Base-by-base conservation (phyloP, 192 early-diverging fungal species). In the Coemansia sp. region DNA sequence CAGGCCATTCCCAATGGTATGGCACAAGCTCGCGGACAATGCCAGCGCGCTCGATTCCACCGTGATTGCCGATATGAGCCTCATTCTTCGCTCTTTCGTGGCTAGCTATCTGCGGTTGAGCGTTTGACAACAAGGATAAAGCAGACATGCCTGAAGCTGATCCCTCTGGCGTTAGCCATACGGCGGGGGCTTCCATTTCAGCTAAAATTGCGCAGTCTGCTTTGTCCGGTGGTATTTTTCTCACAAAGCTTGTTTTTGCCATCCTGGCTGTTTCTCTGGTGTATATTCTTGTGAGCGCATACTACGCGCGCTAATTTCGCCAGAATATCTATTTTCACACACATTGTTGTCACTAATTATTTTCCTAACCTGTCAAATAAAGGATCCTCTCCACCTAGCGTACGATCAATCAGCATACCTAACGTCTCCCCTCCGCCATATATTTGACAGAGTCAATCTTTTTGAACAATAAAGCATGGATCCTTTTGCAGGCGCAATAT, bases 21-120 rank as follows among this genome's bases (percentile, higher is more conserved):
- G 96, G 96, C 96, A 98, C 66, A 94, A 67, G 0, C 43, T 83
- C 2, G 39, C 79, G 61, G 96, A 98, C 73, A 86, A 94, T 66
- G 89, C 86, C 13, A 72, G 83, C 21, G 88, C 87, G 9, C 74
- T 97, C 5, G 85, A 88, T 55, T 65, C 75, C 7, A 74, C 78
- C 15, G 83, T 84, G 5, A 85, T 93, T 6, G 73, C 84, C n/a
- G 93, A 95, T 64, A 86, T 92, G 72, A 87, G 88, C 33, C 68
- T 89, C 7, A 86, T 96, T 31, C 87, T 95, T 66, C 80, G 91
- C 37, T 82, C 87, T 26, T 93, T 95, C 86, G 87, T 91, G 51
- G 91, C 88, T 34, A 84, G 87, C 65, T 90, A 90, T 64, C 66
- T 90, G 51, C 65, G 59, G 73, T 75, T 83, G 80, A 46, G 74